Conservation (phyloP, 768 basidiomycete species). For the Lactifluus piperatus region DNA sequence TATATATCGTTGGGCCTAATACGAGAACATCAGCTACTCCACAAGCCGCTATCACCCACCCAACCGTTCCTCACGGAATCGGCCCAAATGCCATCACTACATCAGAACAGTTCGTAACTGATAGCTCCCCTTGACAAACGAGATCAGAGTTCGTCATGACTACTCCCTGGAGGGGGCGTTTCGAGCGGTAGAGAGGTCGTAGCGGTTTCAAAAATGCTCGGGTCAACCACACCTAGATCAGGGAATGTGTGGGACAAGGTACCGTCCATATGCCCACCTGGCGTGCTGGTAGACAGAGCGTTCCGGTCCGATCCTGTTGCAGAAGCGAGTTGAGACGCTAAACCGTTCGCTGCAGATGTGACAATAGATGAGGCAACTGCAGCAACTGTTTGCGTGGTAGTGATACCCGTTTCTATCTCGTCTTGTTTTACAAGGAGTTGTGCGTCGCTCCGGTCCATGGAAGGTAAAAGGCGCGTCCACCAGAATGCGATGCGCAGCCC, state of each 20-base stretch:
- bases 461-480: constrained; percentile 76
- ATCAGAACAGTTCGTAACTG: background rate
- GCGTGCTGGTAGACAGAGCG: background rate
- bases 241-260: background rate
- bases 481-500: constrained; percentile 74
- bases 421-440: background rate
- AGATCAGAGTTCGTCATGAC: constrained; percentile 12
- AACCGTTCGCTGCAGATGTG: background rate
- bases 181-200: background rate
- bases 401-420: background rate
- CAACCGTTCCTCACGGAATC: too few species aligned
- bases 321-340: background rate
- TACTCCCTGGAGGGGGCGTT: background rate
- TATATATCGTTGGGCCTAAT: too few species aligned
- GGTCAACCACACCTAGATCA: background rate
- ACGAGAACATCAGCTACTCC: too few species aligned
- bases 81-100: too few species aligned
- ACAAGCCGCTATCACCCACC: too few species aligned
- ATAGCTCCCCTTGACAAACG: background rate
- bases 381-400: background rate
- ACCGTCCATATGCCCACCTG: background rate
- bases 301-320: background rate
- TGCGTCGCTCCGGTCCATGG: background rate
- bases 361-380: background rate
- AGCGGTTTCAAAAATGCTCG: background rate